A percentile compares a stretch with the other conserved stretches of the same genome.
phyloP scores from a whole-genome alignment of 1,139 yeast species.

The Pichia sp. region DNA sequence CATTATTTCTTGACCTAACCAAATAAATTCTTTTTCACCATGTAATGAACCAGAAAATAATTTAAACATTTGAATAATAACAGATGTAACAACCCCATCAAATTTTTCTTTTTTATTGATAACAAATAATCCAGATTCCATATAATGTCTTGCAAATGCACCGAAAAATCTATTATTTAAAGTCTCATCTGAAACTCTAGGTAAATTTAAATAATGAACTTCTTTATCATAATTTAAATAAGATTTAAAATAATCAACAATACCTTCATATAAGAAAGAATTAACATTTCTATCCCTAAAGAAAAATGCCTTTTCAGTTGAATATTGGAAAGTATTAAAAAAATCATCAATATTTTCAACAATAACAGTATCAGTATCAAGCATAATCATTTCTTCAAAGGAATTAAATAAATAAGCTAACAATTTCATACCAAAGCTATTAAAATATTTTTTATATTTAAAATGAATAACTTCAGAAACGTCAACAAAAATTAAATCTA shows the following conservation, averaged over 20 bases:
- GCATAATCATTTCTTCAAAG: slow-evolving; percentile 43
- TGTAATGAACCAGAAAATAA: slow-evolving; percentile 28
- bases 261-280: slow-evolving; percentile 33
- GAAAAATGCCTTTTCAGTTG: slow-evolving; percentile 33
- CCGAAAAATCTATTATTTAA: slow-evolving; percentile 34
- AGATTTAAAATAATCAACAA: slow-evolving; percentile 42
- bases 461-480: slow-evolving; percentile 31
- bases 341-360: slow-evolving; percentile 33
- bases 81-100: slow-evolving; percentile 38
- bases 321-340: slow-evolving; percentile 31
- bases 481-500: slow-evolving; percentile 45
- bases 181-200: slow-evolving; percentile 17
- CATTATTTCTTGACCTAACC: slow-evolving; percentile 49
- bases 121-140: slow-evolving; percentile 53
- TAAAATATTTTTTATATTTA: slow-evolving; percentile 32
- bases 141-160: slow-evolving; percentile 43
- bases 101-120: slow-evolving; percentile 42
- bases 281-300: slow-evolving; percentile 38
- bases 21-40: slow-evolving; percentile 63
- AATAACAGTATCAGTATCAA: slow-evolving; percentile 55
- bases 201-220: slow-evolving; percentile 20
- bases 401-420: slow-evolving; percentile 43
- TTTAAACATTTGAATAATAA: slow-evolving; percentile 35
- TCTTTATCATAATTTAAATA: slow-evolving; percentile 36
- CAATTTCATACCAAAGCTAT: slow-evolving; percentile 42